Conservation (phyloP, 2,329 filamentous ascomycete genomes). For the Tolypocladium pustulatum region DNA sequence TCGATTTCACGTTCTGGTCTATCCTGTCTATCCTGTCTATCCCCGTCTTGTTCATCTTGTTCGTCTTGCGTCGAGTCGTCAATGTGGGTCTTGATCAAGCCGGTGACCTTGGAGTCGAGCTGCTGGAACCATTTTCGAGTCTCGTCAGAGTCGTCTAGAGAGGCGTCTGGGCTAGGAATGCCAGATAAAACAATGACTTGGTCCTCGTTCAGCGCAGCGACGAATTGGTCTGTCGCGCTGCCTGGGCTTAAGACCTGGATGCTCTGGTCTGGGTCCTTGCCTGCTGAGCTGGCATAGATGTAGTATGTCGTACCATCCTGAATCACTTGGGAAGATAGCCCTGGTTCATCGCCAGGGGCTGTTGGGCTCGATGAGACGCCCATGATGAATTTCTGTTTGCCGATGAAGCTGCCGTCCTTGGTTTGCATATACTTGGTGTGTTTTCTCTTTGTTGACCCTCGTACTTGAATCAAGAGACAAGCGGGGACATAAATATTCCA, state of each 20-base stretch:
- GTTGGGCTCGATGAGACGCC: background rate
- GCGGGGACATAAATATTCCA: no score
- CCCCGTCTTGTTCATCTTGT: no score
- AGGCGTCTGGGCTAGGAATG: background rate
- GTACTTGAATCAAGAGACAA: no score
- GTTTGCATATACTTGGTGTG: no score
- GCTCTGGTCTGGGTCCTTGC: background rate
- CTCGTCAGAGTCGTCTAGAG: background rate
- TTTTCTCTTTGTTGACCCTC: no score
- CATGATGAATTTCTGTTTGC: no score
- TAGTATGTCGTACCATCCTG: background rate
- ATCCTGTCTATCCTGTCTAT: no score
- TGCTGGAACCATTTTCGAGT: background rate
- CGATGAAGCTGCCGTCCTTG: no score
- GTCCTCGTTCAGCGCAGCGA: background rate
- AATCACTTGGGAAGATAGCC: no score
- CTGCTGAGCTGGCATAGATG: background rate
- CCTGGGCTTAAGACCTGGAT: background rate
- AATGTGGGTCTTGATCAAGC: background rate
- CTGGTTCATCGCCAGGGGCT: background rate
- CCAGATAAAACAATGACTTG: background rate
- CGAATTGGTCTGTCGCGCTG: background rate
- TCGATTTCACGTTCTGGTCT: background rate
- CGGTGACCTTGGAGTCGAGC: background rate
- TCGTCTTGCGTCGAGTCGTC: background rate